Evolutionary conservation across 495 filamentous ascomycete species (phyloP), one percentile per base, ranked within the genome.

Genomic region (Penicillium psychrofluorescens): DNA sequence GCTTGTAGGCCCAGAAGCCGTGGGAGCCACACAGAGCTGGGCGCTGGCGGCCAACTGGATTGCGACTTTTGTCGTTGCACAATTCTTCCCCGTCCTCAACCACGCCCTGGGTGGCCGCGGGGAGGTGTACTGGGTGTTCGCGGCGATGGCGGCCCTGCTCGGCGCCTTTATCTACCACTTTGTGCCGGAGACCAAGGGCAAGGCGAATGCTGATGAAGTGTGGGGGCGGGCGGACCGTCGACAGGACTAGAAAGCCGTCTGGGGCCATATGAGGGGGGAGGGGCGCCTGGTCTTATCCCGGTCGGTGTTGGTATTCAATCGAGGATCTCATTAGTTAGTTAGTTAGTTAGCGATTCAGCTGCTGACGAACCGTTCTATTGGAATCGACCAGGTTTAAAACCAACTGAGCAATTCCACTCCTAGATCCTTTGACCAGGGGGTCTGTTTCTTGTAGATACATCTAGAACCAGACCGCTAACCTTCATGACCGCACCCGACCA

Each of bases 1-100:
- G 64, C 77, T 95, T 3, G 94, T 96, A 5, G 85, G 82, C 0
- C 80, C 86, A 3, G 86, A 91, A 51, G 90, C 91, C 0, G 88
- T 95, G 1, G 91, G 90, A 0, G 88, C 90, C 0, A 83, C 86
- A 5, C 92, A 98, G 62, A 84, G 79, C 30, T 87, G 85, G 69
- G 87, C 84, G 0, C 63, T 97, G 30, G 86, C 83, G 0, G 85
- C 87, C 2, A 98, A 88, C 64, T 97, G 92, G 78, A 72, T 86
- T 22, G 85, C 90, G 1, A 97, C 94, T 0, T 97, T 95, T 60
- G 52, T 90, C 7, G 89, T 98, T 1, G 88, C 90, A 1, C 88
- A 92, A 55, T 91, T 94, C 62, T 96, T 96, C 74, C 90, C 90
- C 0, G 74, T 94, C 35, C 66, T 92, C 45, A 92, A 95, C 53